Percentiles rank a stretch among this genome's conserved stretches.
phyloP scores from a whole-genome alignment of 2,329 filamentous ascomycete genomes.

The Fusarium cicatricum region DNA sequence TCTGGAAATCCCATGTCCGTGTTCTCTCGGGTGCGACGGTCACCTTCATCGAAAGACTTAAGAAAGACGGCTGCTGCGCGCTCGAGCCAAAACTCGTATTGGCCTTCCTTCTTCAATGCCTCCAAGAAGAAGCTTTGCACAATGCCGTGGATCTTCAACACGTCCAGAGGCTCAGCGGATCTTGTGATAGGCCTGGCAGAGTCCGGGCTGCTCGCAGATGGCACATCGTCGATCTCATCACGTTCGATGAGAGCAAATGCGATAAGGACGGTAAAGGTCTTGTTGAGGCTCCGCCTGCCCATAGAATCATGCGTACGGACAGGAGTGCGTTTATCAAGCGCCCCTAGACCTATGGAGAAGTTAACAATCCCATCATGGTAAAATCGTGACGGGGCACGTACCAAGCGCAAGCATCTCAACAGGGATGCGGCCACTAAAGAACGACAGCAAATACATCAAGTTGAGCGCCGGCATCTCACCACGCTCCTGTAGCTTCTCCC shows the following conservation, averaged over 20 bases:
- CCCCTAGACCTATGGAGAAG: conserved; percentile 19
- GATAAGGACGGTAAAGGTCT: conserved; percentile 38
- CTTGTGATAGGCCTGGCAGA: conserved; percentile 9
- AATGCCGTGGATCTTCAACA: conserved; percentile 36
- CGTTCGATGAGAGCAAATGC: conserved; percentile 39
- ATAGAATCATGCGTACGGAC: conserved; percentile 29
- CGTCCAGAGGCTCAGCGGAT: conserved; percentile 31
- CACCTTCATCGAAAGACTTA: conserved; percentile 33
- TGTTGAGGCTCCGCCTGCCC: conserved; percentile 37
- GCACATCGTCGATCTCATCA: conserved; percentile 36
- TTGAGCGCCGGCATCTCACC: conserved; percentile 38
- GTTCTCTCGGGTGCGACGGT: conserved; percentile 21
- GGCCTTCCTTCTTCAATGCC: conserved; percentile 27
- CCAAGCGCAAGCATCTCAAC: conserved; percentile 39
- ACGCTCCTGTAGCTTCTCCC: conserved; percentile 33
- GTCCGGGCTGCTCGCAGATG: conserved; percentile 23
- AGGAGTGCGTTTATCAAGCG: conserved; percentile 36
- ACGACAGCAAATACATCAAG: conserved; percentile 37
- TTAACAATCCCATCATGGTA: neutral
- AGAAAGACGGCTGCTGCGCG: conserved; percentile 36
- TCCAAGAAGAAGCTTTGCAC: conserved; percentile 39
- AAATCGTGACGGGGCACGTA: neutral
- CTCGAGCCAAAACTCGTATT: conserved; percentile 37
- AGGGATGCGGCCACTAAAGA: conserved; percentile 35
- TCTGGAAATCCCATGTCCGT: conserved; percentile 33